These are phyloP conservation scores for Botrytis sinoallii DNA, from an alignment of 2,329 filamentous ascomycete species.

Conservation along the genomic window DNA sequence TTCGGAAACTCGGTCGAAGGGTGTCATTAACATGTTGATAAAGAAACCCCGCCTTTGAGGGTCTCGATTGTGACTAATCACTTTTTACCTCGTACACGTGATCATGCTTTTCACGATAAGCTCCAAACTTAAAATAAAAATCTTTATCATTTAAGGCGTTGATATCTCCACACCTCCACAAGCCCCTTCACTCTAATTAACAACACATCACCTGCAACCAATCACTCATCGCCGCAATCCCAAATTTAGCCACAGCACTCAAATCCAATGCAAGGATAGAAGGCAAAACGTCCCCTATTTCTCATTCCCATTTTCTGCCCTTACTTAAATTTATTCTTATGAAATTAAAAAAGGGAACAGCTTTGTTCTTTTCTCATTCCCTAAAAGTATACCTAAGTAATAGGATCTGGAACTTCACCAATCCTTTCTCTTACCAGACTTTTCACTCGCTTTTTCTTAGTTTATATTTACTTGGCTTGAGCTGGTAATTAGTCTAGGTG, in stretches of 20 bases:
- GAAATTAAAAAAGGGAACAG: neutral
- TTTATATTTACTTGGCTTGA: conserved; percentile 11
- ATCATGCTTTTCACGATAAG: neutral
- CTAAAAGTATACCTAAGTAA: neutral
- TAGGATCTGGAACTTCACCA: conserved; percentile 13
- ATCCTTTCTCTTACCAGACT: conserved; percentile 7
- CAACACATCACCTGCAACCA: neutral
- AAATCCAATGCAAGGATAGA: conserved; percentile 11
- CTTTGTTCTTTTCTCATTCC: neutral
- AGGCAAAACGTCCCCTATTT: conserved; percentile 9
- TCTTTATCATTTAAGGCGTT: conserved; percentile 2
- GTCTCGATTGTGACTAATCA: neutral
- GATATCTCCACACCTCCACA: conserved; percentile 6
- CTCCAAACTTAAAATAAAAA: neutral
- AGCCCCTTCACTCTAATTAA: neutral
- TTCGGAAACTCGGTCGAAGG: neutral
- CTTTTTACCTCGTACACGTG: no score
- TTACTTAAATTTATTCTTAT: neutral
- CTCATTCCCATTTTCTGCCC: conserved; percentile 23
- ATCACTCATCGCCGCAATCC: neutral
- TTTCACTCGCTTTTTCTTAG: conserved; percentile 19
- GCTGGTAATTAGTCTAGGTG: conserved; percentile 12
- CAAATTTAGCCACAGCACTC: neutral
- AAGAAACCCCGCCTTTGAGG: neutral
- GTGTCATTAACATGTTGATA: neutral